Conservation (phyloP, 2,329 filamentous ascomycete species). For the Hypoxylon sp. region DNA sequence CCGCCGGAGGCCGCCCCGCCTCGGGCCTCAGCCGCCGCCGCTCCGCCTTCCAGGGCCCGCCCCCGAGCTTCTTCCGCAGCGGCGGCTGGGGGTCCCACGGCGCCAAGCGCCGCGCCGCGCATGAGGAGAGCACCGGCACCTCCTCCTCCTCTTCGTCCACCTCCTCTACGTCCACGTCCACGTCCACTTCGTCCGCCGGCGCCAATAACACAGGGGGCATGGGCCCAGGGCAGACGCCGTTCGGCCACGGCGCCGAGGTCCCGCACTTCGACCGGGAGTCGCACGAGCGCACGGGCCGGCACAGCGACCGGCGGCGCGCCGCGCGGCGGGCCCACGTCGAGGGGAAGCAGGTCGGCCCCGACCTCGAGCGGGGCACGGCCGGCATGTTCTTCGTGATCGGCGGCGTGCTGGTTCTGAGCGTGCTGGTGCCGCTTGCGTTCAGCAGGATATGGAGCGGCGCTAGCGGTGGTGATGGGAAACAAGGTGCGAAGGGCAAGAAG, state of each 20-base stretch:
- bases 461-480: constrained; percentile 40
- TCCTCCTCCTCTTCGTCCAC: constrained; percentile 4
- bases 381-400: constrained; percentile 65
- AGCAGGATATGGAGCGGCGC: constrained; percentile 52
- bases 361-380: constrained; percentile 56
- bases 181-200: background rate
- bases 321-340: constrained; percentile 53
- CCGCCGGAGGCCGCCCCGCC: constrained; percentile 80
- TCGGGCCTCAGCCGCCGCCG: constrained; percentile 83
- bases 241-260: constrained; percentile 64
- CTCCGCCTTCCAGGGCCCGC: constrained; percentile 83
- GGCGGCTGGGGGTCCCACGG: constrained; percentile 80
- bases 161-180: background rate
- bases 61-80: constrained; percentile 86
- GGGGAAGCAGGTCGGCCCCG: constrained; percentile 52
- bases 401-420: constrained; percentile 60
- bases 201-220: constrained; percentile 62
- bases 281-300: constrained; percentile 80
- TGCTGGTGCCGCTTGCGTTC: constrained; percentile 60
- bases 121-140: constrained; percentile 57
- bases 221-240: constrained; percentile 68
- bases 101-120: constrained; percentile 68
- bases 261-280: constrained; percentile 82
- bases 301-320: constrained; percentile 65
- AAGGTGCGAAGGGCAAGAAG: constrained; percentile 11